These are phyloP conservation scores for Tuber indicum DNA, from an alignment of 495 filamentous ascomycete species.

Conservation along the genomic window DNA sequence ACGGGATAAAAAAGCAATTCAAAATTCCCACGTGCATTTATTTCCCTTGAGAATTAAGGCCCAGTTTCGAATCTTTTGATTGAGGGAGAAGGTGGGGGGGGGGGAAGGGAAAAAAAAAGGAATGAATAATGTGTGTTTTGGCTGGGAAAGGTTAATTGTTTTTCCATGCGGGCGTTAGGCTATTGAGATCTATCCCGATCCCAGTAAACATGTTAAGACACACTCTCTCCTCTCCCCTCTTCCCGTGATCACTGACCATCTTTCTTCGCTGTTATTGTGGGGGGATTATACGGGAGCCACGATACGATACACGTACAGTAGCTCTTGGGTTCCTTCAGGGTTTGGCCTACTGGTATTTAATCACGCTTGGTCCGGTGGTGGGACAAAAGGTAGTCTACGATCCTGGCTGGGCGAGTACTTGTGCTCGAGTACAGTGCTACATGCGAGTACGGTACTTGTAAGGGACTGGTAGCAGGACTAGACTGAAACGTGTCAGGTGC, in stretches of 20 bases:
- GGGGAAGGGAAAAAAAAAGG: neutral
- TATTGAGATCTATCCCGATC: slow-evolving; percentile 1
- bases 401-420: neutral
- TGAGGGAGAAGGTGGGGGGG: neutral
- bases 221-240: neutral
- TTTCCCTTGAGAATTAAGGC: neutral
- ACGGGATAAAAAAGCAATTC: neutral
- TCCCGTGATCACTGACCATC: neutral
- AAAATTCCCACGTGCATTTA: neutral
- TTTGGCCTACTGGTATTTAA: neutral
- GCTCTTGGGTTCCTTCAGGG: neutral
- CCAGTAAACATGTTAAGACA: neutral
- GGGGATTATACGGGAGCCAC: neutral
- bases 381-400: neutral
- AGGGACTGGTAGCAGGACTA: neutral
- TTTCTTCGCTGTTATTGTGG: neutral
- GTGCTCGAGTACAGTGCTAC: neutral
- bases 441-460: neutral
- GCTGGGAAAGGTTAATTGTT: neutral
- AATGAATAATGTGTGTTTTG: neutral
- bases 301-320: neutral
- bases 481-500: slow-evolving; percentile 3
- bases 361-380: neutral
- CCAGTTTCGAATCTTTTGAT: neutral
- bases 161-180: neutral